Evolutionary conservation across 768 basidiomycete species (phyloP).

Genomic region (Clathrus columnatus): DNA sequence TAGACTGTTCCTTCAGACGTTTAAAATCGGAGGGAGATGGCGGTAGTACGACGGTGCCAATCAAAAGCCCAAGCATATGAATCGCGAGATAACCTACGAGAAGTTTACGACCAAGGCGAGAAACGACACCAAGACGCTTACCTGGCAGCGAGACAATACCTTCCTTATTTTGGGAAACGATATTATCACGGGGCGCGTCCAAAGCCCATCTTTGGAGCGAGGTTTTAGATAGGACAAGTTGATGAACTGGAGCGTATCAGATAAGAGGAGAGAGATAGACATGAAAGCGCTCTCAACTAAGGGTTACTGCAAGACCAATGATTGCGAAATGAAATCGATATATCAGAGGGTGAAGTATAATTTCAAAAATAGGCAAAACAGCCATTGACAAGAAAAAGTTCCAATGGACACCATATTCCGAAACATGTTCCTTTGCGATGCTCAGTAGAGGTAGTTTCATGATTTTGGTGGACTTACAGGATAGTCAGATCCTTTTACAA

Average conservation of each 20-base stretch:
- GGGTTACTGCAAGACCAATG: slow-evolving; percentile 51
- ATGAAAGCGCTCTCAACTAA: slow-evolving; percentile 23
- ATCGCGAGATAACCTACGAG: slow-evolving; percentile 80
- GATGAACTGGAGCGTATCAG: slow-evolving; percentile 50
- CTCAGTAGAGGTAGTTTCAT: no score
- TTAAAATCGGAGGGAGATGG: slow-evolving; percentile 68
- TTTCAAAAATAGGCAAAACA: slow-evolving; percentile 64
- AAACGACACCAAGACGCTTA: slow-evolving; percentile 18
- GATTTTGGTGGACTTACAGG: no score
- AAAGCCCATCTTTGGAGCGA: slow-evolving; percentile 60
- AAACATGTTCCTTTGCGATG: slow-evolving; percentile 69
- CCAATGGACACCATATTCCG: slow-evolving; percentile 97
- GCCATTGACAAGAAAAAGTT: slow-evolving; percentile 97
- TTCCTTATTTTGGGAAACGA: slow-evolving; percentile 85
- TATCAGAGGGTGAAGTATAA: slow-evolving; percentile 60
- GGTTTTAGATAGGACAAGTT: slow-evolving; percentile 47
- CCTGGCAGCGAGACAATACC: slow-evolving; percentile 76
- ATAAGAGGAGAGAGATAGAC: slow-evolving; percentile 9
- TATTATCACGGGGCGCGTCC: slow-evolving; percentile 45
- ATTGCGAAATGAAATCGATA: slow-evolving; percentile 46
- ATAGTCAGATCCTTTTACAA: slow-evolving; percentile 91
- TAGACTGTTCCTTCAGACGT: slow-evolving; percentile 24
- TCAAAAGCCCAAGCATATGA: slow-evolving; percentile 76
- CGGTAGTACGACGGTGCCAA: slow-evolving; percentile 74
- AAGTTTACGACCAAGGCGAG: background rate